phyloP scores from a whole-genome alignment of 2,329 filamentous ascomycete species.

The Pseudocercospora eumusae region DNA sequence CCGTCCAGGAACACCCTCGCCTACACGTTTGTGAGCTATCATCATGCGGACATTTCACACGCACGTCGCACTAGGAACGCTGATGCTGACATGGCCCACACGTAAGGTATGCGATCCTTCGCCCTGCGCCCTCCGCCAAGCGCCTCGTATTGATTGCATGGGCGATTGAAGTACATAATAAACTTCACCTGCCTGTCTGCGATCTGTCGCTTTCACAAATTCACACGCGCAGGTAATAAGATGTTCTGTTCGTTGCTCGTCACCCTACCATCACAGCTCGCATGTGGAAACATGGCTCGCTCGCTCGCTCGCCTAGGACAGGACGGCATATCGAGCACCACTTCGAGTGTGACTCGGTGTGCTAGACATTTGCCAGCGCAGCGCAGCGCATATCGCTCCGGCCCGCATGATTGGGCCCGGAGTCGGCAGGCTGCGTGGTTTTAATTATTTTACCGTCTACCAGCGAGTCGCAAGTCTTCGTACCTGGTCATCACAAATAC shows the following conservation, averaged over 20 bases:
- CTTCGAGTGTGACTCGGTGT: slow-evolving; percentile 6
- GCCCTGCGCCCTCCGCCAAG: background rate
- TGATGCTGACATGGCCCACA: background rate
- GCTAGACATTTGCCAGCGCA: slow-evolving; percentile 5
- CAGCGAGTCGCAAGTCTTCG: slow-evolving; percentile 5
- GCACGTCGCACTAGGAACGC: background rate
- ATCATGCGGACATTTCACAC: slow-evolving; percentile 8
- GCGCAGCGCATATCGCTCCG: slow-evolving; percentile 5
- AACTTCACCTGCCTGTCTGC: slow-evolving; percentile 1
- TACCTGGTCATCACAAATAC: slow-evolving; percentile 7
- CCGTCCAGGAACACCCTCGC: slow-evolving; percentile 12
- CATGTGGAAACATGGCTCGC: background rate
- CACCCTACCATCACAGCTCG: background rate
- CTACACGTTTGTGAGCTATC: slow-evolving; percentile 9
- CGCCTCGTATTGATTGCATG: background rate
- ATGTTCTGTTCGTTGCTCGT: background rate
- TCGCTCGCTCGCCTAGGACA: too few relatives aligned
- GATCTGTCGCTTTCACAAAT: background rate
- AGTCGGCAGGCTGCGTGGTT: slow-evolving; percentile 8
- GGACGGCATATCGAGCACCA: background rate
- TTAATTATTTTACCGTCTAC: background rate
- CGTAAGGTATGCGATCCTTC: slow-evolving; percentile 5
- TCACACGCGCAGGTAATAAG: background rate
- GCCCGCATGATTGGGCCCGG: slow-evolving; percentile 3
- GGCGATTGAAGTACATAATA: background rate